Evolutionary conservation across 306 rosid species (phyloP).

Genomic region (Prunus kanzakura): DNA sequence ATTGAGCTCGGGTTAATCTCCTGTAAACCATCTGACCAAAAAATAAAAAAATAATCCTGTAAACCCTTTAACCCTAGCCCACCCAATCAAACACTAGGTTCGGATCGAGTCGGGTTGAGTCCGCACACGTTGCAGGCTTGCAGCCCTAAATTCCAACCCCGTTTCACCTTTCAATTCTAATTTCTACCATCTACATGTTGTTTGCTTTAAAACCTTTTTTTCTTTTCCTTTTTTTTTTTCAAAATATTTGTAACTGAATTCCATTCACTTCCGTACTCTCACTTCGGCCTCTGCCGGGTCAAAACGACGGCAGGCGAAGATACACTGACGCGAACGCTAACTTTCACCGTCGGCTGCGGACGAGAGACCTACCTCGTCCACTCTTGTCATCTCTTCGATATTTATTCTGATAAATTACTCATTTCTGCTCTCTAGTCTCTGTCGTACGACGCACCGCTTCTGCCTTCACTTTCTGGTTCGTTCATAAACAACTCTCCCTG

Average conservation of each 20-base stretch:
- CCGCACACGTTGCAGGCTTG: background rate
- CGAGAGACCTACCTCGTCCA: background rate
- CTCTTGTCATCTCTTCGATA: background rate
- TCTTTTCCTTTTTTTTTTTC: background rate
- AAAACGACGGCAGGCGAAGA: background rate
- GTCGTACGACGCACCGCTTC: background rate
- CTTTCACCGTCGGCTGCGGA: background rate
- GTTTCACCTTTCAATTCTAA: too few relatives aligned
- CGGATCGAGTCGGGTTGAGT: background rate
- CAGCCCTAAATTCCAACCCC: background rate
- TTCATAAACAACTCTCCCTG: background rate
- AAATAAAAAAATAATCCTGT: too few relatives aligned
- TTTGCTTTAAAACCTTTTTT: too few relatives aligned
- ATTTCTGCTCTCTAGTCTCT: background rate
- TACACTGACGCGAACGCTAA: background rate
- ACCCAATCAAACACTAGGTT: background rate
- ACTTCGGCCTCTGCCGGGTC: background rate
- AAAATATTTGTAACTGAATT: too few relatives aligned
- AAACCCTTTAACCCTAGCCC: too few relatives aligned
- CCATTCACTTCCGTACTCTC: background rate
- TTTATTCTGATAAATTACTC: background rate
- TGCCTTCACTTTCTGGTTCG: constrained; percentile 4
- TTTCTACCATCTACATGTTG: too few relatives aligned
- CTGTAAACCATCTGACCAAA: too few relatives aligned
- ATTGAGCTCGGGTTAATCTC: too few relatives aligned